These are phyloP conservation scores for Dimargaris cristalligena DNA, from an alignment of 192 early-diverging fungal species.

Conservation along the genomic window DNA sequence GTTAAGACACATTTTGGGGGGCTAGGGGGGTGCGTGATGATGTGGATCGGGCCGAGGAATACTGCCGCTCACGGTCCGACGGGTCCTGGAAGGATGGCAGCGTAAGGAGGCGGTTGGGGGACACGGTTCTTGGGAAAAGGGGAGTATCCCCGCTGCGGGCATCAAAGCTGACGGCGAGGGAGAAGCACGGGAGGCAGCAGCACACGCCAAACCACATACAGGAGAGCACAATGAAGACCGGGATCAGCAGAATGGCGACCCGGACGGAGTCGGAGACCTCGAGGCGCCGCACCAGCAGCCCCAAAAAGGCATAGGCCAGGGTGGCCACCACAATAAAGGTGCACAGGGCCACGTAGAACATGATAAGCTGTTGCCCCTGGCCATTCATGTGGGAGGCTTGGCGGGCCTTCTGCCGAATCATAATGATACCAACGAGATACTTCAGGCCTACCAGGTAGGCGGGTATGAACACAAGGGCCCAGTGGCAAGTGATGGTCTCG, in stretches of 20 bases:
- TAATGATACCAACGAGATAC: conserved; percentile 30
- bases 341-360: conserved; percentile 21
- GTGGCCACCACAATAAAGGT: conserved; percentile 30
- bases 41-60: too few species aligned
- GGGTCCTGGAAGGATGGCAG: conserved; percentile 4
- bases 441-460: conserved; percentile 42
- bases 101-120: not conserved
- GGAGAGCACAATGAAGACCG: conserved; percentile 43
- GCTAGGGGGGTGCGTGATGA: too few species aligned
- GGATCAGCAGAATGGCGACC: conserved; percentile 42
- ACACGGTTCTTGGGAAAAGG: not conserved
- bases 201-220: conserved; percentile 15
- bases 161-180: not conserved
- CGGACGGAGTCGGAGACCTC: conserved; percentile 26
- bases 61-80: too few species aligned
- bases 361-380: conserved; percentile 21
- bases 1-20: too few species aligned
- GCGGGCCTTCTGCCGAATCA: conserved; percentile 12
- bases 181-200: conserved; percentile 24
- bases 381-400: conserved; percentile 12
- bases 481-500: conserved; percentile 31
- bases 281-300: conserved; percentile 31
- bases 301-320: conserved; percentile 33
- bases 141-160: too few species aligned
- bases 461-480: conserved; percentile 52